Conservation (phyloP, 805 yeast species). For the Brettanomyces sp. region DNA sequence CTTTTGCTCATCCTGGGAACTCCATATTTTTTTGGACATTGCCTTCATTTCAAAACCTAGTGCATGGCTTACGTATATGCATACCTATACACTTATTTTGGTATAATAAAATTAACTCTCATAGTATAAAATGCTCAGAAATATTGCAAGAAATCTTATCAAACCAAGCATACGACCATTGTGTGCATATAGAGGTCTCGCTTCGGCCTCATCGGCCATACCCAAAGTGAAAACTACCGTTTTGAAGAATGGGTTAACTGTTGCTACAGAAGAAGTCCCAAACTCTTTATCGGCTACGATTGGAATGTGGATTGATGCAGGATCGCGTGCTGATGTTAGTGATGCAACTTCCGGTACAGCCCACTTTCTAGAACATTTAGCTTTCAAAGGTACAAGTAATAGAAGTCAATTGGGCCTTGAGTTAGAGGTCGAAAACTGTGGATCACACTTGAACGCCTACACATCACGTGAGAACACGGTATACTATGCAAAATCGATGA, state of each 20-base stretch:
- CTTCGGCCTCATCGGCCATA: conserved; percentile 12
- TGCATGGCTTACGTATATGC: no score
- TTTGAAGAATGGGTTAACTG: conserved; percentile 85
- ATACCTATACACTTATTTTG: no score
- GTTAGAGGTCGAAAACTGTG: conserved; percentile 89
- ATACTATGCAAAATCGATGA: conserved; percentile 83
- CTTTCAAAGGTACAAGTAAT: conserved; percentile 85
- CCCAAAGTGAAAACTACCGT: conserved; percentile 59
- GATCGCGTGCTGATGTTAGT: conserved; percentile 87
- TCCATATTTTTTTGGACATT: no score
- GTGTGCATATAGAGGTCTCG: not conserved
- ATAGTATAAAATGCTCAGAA: no score
- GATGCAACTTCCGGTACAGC: conserved; percentile 88
- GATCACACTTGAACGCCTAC: conserved; percentile 97
- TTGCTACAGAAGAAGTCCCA: conserved; percentile 84
- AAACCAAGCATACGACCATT: no score
- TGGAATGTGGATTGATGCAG: conserved; percentile 98
- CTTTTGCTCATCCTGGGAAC: no score
- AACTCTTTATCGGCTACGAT: conserved; percentile 91
- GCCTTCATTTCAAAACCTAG: no score
- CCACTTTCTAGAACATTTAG: conserved; percentile 91
- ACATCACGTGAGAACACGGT: conserved; percentile 97
- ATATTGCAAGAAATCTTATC: no score
- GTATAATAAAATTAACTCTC: no score
- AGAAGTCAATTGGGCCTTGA: conserved; percentile 80